Conservation (phyloP, 2,329 filamentous ascomycete species). For the Aspergillus brasiliensis region DNA sequence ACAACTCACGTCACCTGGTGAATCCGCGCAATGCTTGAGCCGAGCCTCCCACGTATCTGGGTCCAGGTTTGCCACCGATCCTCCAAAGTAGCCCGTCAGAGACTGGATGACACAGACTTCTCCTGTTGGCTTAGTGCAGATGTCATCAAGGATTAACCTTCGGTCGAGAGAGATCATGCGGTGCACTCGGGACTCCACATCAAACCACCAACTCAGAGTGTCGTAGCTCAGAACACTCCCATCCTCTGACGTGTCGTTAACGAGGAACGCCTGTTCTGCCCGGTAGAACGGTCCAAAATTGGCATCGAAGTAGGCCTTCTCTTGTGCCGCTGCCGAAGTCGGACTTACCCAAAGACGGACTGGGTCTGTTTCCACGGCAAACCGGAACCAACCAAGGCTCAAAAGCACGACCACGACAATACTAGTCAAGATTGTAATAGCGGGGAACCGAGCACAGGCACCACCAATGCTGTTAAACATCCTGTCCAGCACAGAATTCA, state of each 20-base stretch:
- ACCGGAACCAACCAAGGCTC: slow-evolving; percentile 84
- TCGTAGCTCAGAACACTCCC: slow-evolving; percentile 85
- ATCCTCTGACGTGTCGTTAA: slow-evolving; percentile 75
- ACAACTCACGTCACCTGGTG: slow-evolving; percentile 72
- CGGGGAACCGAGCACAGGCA: slow-evolving; percentile 78
- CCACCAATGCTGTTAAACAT: slow-evolving; percentile 81
- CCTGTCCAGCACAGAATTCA: slow-evolving; percentile 81
- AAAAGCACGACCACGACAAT: slow-evolving; percentile 75
- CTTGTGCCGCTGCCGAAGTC: slow-evolving; percentile 82
- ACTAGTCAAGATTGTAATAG: slow-evolving; percentile 75
- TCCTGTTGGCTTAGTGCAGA: slow-evolving; percentile 92
- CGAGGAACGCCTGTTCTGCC: slow-evolving; percentile 87
- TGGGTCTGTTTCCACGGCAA: slow-evolving; percentile 86
- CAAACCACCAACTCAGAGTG: slow-evolving; percentile 90
- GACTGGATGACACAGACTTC: slow-evolving; percentile 91
- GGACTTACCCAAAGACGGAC: slow-evolving; percentile 97
- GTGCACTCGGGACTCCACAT: slow-evolving; percentile 76
- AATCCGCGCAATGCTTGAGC: slow-evolving; percentile 72
- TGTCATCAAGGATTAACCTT: slow-evolving; percentile 72
- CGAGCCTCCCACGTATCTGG: slow-evolving; percentile 70
- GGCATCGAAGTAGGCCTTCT: slow-evolving; percentile 90
- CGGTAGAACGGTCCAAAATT: slow-evolving; percentile 97
- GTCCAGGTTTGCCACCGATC: slow-evolving; percentile 63
- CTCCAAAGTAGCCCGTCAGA: slow-evolving; percentile 83
- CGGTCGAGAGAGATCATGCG: slow-evolving; percentile 70